These are phyloP conservation scores for Zopfia rhizophila DNA, from an alignment of 2,329 filamentous ascomycete genomes.

Conservation along the genomic window DNA sequence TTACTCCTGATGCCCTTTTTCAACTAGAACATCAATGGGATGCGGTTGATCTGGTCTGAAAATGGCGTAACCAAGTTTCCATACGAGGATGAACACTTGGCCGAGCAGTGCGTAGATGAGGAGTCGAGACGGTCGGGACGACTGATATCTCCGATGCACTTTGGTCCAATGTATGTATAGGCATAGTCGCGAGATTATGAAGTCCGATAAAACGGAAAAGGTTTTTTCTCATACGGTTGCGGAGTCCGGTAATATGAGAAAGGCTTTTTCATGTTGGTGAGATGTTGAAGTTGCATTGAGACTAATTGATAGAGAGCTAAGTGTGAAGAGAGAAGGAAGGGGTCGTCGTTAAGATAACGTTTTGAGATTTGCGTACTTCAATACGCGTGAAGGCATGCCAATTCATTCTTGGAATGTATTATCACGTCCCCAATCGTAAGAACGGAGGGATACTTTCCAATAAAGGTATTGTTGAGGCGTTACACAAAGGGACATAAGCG, in stretches of 20 bases:
- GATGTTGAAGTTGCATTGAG: constrained; percentile 16
- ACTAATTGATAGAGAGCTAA: too few relatives aligned
- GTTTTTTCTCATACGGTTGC: not conserved
- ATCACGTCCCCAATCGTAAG: too few relatives aligned
- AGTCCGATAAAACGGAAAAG: too few relatives aligned
- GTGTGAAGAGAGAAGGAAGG: constrained; percentile 2
- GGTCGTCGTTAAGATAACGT: constrained; percentile 15
- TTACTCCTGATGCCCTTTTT: constrained; percentile 41
- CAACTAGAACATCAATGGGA: constrained; percentile 47
- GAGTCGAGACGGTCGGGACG: not conserved
- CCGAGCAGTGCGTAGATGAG: not conserved
- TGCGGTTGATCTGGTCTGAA: constrained; percentile 45
- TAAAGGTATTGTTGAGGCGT: too few relatives aligned
- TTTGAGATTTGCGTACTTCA: constrained; percentile 3
- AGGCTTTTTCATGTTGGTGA: not conserved
- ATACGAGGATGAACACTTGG: not conserved
- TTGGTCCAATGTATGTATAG: not conserved
- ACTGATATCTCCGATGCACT: too few relatives aligned
- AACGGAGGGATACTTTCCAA: too few relatives aligned
- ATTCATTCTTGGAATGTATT: too few relatives aligned
- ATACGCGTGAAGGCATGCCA: constrained; percentile 6
- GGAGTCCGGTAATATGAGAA: not conserved
- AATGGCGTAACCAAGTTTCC: not conserved
- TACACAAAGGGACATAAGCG: too few relatives aligned
- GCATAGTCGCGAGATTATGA: not conserved